Evolutionary conservation across 2,329 filamentous ascomycete genomes (phyloP).

Genomic region (Aureobasidium musti): DNA sequence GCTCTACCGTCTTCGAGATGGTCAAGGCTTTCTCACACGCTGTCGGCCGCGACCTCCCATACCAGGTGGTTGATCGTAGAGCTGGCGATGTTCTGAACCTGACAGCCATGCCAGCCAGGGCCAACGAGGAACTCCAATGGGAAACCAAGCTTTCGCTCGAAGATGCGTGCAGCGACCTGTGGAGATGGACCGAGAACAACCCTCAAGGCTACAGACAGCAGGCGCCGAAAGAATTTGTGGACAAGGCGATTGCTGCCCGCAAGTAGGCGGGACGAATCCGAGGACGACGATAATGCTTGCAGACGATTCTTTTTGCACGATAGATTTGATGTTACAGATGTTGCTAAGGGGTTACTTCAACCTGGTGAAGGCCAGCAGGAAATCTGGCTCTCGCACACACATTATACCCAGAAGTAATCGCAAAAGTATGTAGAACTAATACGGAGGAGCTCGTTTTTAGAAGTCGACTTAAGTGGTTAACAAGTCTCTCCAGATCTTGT

Average conservation of each 20-base stretch:
- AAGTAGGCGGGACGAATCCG: constrained; percentile 29
- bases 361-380: constrained; percentile 5
- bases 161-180: constrained; percentile 89
- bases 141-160: constrained; percentile 88
- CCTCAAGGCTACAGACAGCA: constrained; percentile 91
- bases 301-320: constrained; percentile 17
- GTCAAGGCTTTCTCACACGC: constrained; percentile 89
- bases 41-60: constrained; percentile 81
- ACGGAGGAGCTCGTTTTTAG: neutral
- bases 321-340: constrained; percentile 17
- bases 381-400: neutral
- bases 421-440: constrained; percentile 14
- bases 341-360: neutral
- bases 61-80: constrained; percentile 80
- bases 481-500: neutral
- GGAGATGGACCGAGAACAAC: constrained; percentile 97
- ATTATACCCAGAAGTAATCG: constrained; percentile 22
- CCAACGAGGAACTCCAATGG: constrained; percentile 88
- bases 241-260: constrained; percentile 45
- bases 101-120: constrained; percentile 84
- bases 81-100: constrained; percentile 91
- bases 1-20: constrained; percentile 96
- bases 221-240: constrained; percentile 79
- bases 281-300: constrained; percentile 24
- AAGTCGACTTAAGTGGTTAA: neutral